Base-by-base conservation (phyloP, 768 basidiomycete genomes). In the Pulveroboletus ravenelii region DNA sequence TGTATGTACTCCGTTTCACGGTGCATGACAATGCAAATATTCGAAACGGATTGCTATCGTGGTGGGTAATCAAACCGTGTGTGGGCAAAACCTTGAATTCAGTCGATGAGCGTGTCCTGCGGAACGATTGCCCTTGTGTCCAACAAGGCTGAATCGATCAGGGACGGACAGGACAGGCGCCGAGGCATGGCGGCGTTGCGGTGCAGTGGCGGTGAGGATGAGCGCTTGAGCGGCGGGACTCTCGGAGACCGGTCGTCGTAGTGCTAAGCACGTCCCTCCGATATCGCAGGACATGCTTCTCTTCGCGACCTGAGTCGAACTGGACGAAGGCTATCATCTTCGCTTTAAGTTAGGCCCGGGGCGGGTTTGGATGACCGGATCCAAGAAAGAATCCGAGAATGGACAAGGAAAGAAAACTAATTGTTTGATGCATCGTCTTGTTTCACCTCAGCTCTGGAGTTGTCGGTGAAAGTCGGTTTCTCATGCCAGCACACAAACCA, bases 271-370 rank as follows among this genome's bases (percentile, higher is more conserved):
- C 20, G 20, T 4, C 20, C 12, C 34, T 27, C 52, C 17, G 37
- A 31, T 51, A 6, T 30, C 18, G 10, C 15, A 20, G 17, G n/a
- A 20, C 27, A 44, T 10, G 10, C 58, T 59, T 59, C 60, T 47
- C 52, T 60, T 54, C 45, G 45, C 43, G 43, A 30, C 50, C 31
- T 29, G 51, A 53, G 49, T 41, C 39, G 37, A 54, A 50, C 43
- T 43, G 44, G 60, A 51, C 54, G 51, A 62, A 63, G 60, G 54
- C 9, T 63, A 63, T 62, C 55, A 54, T 31, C 61, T 62, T 62
- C 61, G 44, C 40, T 60, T 9, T 17, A 48, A 59, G 60, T 55
- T 48, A 38, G 45, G 27, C 52, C 44, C 17, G 43, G 47, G 18
- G 47, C 20, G 40, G 42, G 54, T 23, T 6, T 39, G 30, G 35